phyloP scores from a whole-genome alignment of 2,329 filamentous ascomycete species.

The Trichoderma pleuroti region DNA sequence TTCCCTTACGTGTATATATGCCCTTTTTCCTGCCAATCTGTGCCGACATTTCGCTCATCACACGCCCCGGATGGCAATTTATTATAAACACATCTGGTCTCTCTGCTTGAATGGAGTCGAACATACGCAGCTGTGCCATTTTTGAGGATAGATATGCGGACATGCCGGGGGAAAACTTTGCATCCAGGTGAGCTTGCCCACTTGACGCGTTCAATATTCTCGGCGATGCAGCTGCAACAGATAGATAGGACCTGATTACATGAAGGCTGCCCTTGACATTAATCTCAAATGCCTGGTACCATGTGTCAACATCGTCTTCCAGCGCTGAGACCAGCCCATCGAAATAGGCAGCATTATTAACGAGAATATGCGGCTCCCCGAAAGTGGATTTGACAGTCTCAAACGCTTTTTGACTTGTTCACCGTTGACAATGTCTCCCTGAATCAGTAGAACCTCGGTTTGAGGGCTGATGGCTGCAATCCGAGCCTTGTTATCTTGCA shows the following conservation, averaged over 20 bases:
- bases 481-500: neutral
- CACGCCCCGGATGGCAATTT: neutral
- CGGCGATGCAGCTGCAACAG: neutral
- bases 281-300: neutral
- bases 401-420: neutral
- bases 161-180: neutral
- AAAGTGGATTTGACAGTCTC: neutral
- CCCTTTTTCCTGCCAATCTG: neutral
- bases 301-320: neutral
- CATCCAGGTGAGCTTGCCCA: neutral
- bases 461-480: neutral
- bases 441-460: neutral
- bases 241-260: neutral
- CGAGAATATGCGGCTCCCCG: neutral
- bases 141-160: neutral
- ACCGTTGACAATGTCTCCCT: neutral
- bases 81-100: neutral
- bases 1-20: neutral
- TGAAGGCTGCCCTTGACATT: slow-evolving; percentile 6
- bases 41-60: neutral
- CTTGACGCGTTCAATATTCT: neutral
- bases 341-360: slow-evolving; percentile 4
- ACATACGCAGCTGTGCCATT: neutral
- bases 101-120: neutral
- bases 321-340: neutral